A percentile compares a stretch with the other conserved stretches of the same genome.
Evolutionary conservation across 2,329 filamentous ascomycete species (phyloP).

Genomic region (Lasiodiplodia theobromae): DNA sequence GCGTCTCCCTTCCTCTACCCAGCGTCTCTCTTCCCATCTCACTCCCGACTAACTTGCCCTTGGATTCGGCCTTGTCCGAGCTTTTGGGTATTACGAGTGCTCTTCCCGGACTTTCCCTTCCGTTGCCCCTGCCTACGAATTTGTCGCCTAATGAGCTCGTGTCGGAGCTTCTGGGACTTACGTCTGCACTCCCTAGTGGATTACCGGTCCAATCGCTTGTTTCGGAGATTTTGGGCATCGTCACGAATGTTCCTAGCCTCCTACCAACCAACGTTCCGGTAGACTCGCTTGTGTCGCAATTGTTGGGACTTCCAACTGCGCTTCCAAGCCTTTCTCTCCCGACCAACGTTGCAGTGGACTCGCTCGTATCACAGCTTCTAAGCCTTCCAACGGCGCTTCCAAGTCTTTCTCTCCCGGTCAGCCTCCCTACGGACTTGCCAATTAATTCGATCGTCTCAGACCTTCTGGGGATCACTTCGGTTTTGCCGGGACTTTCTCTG

Average conservation of each 20-base stretch:
- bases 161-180: background rate
- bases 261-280: background rate
- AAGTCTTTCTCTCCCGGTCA: background rate
- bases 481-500: too few relatives aligned
- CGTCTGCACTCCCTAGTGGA: background rate
- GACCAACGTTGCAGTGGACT: background rate
- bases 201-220: background rate
- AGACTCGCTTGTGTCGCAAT: background rate
- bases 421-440: background rate
- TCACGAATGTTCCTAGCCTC: too few relatives aligned
- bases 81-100: background rate
- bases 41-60: background rate
- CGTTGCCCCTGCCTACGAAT: background rate
- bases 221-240: background rate
- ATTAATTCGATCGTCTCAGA: background rate
- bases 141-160: background rate
- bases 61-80: background rate
- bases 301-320: background rate
- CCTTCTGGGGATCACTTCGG: background rate
- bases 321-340: background rate
- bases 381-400: background rate
- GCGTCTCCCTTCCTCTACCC: too few relatives aligned
- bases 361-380: background rate
- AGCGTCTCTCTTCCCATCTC: background rate
- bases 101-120: background rate